Percentiles rank a stretch among this genome's conserved stretches.
Evolutionary conservation across 768 basidiomycete genomes (phyloP).

Genomic region (Lactarius sp.): DNA sequence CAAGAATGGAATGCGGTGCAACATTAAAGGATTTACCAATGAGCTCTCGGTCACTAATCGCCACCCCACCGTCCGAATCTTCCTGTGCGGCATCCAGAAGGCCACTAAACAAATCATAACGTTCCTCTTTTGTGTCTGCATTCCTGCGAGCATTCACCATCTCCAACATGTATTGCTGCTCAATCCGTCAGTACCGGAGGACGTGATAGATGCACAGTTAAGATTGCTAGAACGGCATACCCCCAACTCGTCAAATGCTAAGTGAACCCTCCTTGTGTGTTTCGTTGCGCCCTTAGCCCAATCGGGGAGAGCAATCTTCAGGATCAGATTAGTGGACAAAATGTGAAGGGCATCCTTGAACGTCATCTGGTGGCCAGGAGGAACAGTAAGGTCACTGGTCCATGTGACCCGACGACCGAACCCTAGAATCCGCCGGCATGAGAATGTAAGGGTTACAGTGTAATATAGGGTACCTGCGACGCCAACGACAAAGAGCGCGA

Average conservation of each 20-base stretch:
- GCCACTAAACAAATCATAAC: constrained; percentile 29
- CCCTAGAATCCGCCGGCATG: constrained; percentile 25
- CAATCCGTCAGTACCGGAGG: not conserved
- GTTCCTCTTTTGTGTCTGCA: constrained; percentile 23
- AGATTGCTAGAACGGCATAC: constrained; percentile 28
- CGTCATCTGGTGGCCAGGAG: constrained; percentile 43
- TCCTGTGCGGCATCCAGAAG: constrained; percentile 26
- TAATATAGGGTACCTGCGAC: constrained; percentile 36
- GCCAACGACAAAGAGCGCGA: constrained; percentile 52
- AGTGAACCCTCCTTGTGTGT: constrained; percentile 31
- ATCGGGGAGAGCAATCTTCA: constrained; percentile 38
- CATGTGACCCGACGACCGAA: constrained; percentile 50
- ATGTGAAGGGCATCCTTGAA: constrained; percentile 47
- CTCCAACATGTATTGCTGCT: constrained; percentile 29
- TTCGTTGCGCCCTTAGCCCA: constrained; percentile 38
- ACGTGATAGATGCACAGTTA: not conserved
- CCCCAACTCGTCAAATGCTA: constrained; percentile 42
- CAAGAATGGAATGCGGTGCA: not conserved
- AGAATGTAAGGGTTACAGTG: not conserved
- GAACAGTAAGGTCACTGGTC: constrained; percentile 39
- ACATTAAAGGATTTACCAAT: constrained; percentile 9
- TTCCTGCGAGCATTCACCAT: constrained; percentile 27
- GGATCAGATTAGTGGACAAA: constrained; percentile 37
- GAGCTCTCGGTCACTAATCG: constrained; percentile 28
- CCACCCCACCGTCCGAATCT: constrained; percentile 18